Conservation (phyloP, 345 rosid genomes). For the Rhodamnia argentea region DNA sequence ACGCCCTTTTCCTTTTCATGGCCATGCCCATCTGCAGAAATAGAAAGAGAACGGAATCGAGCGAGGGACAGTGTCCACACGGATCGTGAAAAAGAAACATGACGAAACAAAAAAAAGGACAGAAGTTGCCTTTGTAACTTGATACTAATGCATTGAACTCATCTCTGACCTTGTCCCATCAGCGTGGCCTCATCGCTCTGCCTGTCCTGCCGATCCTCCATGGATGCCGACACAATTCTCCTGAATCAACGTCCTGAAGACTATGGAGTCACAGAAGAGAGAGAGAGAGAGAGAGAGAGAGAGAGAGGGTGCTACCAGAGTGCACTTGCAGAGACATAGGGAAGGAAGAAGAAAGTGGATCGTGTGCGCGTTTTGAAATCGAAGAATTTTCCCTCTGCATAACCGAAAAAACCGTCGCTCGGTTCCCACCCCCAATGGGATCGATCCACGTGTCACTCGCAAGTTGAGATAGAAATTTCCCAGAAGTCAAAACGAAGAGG, state of each 20-base stretch:
- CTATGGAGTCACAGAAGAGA: background rate
- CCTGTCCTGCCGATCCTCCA: background rate
- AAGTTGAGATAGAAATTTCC: background rate
- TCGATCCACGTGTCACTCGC: background rate
- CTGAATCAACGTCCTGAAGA: background rate
- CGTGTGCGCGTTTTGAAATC: background rate
- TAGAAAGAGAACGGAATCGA: background rate
- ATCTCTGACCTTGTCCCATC: conserved; percentile 3
- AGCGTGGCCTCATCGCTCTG: background rate
- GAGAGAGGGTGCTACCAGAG: background rate
- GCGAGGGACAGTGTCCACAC: background rate
- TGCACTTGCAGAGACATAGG: background rate
- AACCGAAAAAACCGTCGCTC: conserved; percentile 7
- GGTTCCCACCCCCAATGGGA: background rate
- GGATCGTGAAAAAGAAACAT: background rate
- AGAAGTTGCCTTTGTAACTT: background rate
- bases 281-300: background rate
- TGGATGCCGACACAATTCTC: background rate
- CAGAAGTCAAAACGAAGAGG: background rate
- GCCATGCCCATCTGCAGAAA: background rate
- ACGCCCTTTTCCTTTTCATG: background rate
- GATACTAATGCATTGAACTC: background rate
- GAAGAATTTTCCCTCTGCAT: background rate
- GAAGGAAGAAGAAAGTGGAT: background rate
- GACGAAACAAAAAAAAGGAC: background rate